A percentile compares a stretch with the other conserved stretches of the same genome.
Conservation (phyloP, 371 early-diverging fungal species). For the Mucor racemosus region DNA sequence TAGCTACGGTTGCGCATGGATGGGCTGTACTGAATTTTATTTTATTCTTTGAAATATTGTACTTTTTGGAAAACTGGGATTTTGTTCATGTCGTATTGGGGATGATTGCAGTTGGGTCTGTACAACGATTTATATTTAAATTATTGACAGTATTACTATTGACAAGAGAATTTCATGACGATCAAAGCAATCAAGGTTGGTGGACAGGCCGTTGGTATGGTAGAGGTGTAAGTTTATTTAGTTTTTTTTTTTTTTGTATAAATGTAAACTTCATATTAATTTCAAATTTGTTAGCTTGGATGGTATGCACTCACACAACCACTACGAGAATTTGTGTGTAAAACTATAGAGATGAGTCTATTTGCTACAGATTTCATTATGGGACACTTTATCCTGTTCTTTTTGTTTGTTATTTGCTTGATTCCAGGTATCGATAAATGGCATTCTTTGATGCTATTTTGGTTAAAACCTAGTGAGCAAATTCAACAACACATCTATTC, state of each 20-base stretch:
- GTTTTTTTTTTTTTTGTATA: background rate
- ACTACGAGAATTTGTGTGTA: slow-evolving; percentile 79
- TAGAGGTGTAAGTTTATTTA: slow-evolving; percentile 52
- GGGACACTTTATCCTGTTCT: slow-evolving; percentile 73
- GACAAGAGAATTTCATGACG: slow-evolving; percentile 77
- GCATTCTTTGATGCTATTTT: slow-evolving; percentile 84
- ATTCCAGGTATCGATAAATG: slow-evolving; percentile 77
- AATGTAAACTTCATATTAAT: background rate
- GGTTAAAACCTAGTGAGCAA: slow-evolving; percentile 79
- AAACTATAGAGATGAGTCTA: slow-evolving; percentile 82
- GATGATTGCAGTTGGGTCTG: slow-evolving; percentile 61
- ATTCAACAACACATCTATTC: slow-evolving; percentile 78
- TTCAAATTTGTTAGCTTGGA: slow-evolving; percentile 51
- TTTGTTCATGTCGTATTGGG: slow-evolving; percentile 68
- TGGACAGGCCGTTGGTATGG: slow-evolving; percentile 90
- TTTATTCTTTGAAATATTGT: slow-evolving; percentile 63
- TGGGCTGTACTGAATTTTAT: slow-evolving; percentile 68
- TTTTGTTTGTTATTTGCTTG: slow-evolving; percentile 66
- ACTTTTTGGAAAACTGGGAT: slow-evolving; percentile 72
- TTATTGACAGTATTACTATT: slow-evolving; percentile 68
- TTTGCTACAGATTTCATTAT: slow-evolving; percentile 83
- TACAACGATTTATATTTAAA: slow-evolving; percentile 74
- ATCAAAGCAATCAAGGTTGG: slow-evolving; percentile 81
- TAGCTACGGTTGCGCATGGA: slow-evolving; percentile 72
- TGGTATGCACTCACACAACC: slow-evolving; percentile 68